phyloP scores from a whole-genome alignment of 176 grass and related monocot species.

The Luzula sylvatica region DNA sequence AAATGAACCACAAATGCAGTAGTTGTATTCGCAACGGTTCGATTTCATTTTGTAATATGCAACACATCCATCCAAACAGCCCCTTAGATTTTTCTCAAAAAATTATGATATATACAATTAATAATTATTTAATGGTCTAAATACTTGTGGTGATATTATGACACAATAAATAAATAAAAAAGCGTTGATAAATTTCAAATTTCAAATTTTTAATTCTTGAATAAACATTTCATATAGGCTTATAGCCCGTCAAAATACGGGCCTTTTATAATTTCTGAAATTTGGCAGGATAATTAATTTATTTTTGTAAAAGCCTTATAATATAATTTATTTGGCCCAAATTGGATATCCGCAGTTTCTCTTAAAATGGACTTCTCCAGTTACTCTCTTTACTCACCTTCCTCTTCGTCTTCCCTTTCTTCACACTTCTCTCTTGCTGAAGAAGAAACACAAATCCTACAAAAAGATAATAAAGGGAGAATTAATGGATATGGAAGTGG shows the following conservation, averaged over 20 bases:
- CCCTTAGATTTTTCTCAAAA: background rate
- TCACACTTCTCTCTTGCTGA: background rate
- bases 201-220: background rate
- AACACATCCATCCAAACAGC: background rate
- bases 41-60: background rate
- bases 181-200: background rate
- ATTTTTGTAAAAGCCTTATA: no score
- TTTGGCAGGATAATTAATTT: background rate
- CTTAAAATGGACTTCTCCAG: background rate
- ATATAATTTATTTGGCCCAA: background rate
- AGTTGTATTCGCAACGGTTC: no score
- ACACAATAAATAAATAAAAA: background rate
- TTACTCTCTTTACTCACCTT: background rate
- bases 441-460: background rate
- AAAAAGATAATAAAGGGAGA: background rate
- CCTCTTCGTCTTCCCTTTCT: background rate
- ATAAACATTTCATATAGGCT: background rate
- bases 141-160: no score
- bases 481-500: constrained; percentile 16
- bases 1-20: no score
- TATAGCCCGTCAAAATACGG: no score
- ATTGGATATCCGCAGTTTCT: background rate
- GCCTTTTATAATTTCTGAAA: no score
- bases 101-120: no score
- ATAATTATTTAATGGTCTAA: no score